Evolutionary conservation across 2,329 filamentous ascomycete genomes (phyloP).

Genomic region (Calycina marina): DNA sequence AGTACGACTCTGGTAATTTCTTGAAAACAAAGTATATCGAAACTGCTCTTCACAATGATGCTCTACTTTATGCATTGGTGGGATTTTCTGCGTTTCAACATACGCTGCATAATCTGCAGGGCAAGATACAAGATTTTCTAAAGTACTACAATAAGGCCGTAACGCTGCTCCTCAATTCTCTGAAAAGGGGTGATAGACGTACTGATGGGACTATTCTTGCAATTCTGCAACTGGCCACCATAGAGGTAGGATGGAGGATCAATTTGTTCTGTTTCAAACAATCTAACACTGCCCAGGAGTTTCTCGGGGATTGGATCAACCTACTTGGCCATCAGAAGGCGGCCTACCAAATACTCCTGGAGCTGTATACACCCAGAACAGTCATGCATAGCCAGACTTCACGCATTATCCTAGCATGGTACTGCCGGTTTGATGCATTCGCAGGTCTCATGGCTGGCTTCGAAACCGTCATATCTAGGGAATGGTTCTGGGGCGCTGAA

Average conservation of each 20-base stretch:
- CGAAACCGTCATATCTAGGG: constrained; percentile 54
- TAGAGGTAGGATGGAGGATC: constrained; percentile 50
- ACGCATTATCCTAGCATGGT: constrained; percentile 73
- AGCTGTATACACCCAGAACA: constrained; percentile 63
- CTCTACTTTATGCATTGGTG: constrained; percentile 72
- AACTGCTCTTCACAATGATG: constrained; percentile 61
- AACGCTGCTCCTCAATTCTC: constrained; percentile 53
- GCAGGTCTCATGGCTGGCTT: constrained; percentile 71
- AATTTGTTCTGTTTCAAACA: constrained; percentile 2
- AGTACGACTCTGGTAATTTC: constrained; percentile 57
- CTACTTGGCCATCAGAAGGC: constrained; percentile 85
- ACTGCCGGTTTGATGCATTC: constrained; percentile 75
- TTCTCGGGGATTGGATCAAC: constrained; percentile 89
- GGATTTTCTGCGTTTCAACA: constrained; percentile 83
- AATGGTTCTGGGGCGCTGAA: constrained; percentile 49
- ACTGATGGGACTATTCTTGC: constrained; percentile 66
- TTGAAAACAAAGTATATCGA: constrained; percentile 57
- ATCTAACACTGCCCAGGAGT: constrained; percentile 46
- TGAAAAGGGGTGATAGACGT: constrained; percentile 57
- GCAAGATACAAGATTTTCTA: constrained; percentile 68
- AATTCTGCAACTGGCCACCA: constrained; percentile 80
- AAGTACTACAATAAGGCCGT: constrained; percentile 86
- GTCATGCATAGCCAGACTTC: constrained; percentile 57
- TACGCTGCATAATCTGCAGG: constrained; percentile 53
- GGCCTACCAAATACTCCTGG: constrained; percentile 65